These are phyloP conservation scores for Hibiscus trionum DNA, from an alignment of 345 rosid species.

Conservation along the genomic window DNA sequence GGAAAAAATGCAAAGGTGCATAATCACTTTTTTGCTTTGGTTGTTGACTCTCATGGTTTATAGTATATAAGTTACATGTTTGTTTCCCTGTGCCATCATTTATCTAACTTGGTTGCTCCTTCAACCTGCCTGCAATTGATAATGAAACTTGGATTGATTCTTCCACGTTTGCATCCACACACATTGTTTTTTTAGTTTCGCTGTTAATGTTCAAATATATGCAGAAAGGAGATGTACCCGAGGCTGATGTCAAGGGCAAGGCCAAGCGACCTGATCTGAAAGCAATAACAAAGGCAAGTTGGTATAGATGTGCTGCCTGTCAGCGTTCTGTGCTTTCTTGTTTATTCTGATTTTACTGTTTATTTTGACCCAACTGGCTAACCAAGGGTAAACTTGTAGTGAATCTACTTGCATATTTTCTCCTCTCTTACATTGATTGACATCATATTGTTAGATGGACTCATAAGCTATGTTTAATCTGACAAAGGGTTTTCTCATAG, in stretches of 20 bases:
- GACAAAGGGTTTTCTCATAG: background rate
- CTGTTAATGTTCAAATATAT: conserved; percentile 5
- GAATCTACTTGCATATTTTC: background rate
- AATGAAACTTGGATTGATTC: background rate
- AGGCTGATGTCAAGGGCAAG: conserved; percentile 23
- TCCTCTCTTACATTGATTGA: background rate
- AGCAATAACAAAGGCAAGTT: conserved; percentile 64
- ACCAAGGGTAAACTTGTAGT: background rate
- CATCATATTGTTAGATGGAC: background rate
- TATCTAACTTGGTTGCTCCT: background rate
- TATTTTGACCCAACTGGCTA: background rate
- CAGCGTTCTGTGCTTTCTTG: background rate
- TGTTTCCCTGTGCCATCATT: background rate
- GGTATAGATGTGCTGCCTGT: background rate
- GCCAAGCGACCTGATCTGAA: conserved; percentile 76
- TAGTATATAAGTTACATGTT: background rate
- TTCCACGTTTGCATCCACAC: background rate
- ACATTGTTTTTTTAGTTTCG: background rate
- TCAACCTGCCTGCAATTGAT: background rate
- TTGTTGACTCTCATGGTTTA: background rate
- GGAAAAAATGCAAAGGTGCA: conserved; percentile 28
- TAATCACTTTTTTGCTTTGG: background rate
- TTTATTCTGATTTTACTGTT: background rate
- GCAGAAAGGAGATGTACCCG: conserved; percentile 30
- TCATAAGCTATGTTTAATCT: background rate